Evolutionary conservation across 805 yeast species (phyloP), one percentile per base, ranked within the genome.

Genomic region (Schwanniomyces polymorphus): DNA sequence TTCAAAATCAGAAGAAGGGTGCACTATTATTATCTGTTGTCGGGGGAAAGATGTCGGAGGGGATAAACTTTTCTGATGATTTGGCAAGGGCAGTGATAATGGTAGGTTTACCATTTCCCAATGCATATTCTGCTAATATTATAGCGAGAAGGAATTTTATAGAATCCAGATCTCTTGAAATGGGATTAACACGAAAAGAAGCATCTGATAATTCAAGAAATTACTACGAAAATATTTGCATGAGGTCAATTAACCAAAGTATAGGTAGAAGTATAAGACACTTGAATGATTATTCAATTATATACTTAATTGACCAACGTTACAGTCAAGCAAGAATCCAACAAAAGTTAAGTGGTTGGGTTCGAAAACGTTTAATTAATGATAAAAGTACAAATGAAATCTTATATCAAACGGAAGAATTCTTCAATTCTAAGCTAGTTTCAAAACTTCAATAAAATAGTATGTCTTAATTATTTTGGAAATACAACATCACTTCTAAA

Each of bases 241-340:
- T 92, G 94, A 81, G 91, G 44, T 87, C 96, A 0, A 90, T 91
- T 0, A 91, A 91, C 60, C 98, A 91, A 64, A 84, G 96, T 66
- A 85, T 92, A 10, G 98, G 97, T 0, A 76, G 98, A 53, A 88
- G 97, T 6, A 91, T 91, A 34, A 73, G 98, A 50, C 97, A 91
- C 62, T 78, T 77, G 23, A 76, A 78, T 37, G 98, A 92, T 64
- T 91, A 87, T 60, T 85, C 97, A 0, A 77, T 81, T 12, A 85
- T 92, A 6, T 81, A 80, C 54, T 69, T 91, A 34, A 56, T 91
- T 12, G 98, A 92, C 61, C 64, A 63, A 27, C 70, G 97, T 45
- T 92, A 79, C 52, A 57, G 56, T 2, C 60, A 61, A 2, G 54
- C 57, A 1, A 63, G 70, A 26, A 81, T 88, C 14, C 81, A 78